These are phyloP conservation scores for Aureobasidium melanogenum DNA, from an alignment of 2,329 filamentous ascomycete species.

Conservation along the genomic window DNA sequence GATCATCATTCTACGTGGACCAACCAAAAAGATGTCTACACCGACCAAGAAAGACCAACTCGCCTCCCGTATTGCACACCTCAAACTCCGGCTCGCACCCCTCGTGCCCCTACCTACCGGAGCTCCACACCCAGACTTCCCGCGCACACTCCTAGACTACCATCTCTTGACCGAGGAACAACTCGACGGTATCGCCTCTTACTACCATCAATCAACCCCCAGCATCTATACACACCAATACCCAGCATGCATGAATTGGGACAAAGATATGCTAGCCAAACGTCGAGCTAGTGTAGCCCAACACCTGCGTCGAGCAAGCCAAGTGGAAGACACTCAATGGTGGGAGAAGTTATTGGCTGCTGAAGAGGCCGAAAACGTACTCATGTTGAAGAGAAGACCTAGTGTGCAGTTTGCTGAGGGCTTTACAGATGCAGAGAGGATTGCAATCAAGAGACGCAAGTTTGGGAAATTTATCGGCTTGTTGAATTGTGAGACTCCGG, in stretches of 20 bases:
- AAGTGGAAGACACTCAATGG: background rate
- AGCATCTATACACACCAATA: slow-evolving; percentile 50
- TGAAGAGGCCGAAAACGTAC: background rate
- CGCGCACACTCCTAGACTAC: slow-evolving; percentile 58
- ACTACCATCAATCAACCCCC: slow-evolving; percentile 63
- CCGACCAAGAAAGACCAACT: slow-evolving; percentile 31
- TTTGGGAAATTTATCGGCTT: slow-evolving; percentile 68
- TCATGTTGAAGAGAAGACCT: background rate
- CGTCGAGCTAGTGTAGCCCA: background rate
- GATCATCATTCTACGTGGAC: background rate
- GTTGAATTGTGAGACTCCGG: slow-evolving; percentile 50
- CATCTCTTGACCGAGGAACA: slow-evolving; percentile 64
- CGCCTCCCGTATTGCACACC: slow-evolving; percentile 53
- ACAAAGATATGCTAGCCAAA: slow-evolving; percentile 7
- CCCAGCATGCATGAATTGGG: slow-evolving; percentile 60
- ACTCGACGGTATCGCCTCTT: slow-evolving; percentile 60
- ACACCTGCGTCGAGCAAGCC: background rate
- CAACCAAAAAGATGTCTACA: slow-evolving; percentile 5
- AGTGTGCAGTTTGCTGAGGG: slow-evolving; percentile 15
- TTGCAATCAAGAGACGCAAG: slow-evolving; percentile 54
- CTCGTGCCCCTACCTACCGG: slow-evolving; percentile 52
- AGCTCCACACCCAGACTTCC: slow-evolving; percentile 56
- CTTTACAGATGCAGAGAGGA: slow-evolving; percentile 30
- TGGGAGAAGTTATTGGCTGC: background rate
- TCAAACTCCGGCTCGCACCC: slow-evolving; percentile 57